These are phyloP conservation scores for Coleophoma cylindrospora DNA, from an alignment of 2,329 filamentous ascomycete species.

Conservation along the genomic window DNA sequence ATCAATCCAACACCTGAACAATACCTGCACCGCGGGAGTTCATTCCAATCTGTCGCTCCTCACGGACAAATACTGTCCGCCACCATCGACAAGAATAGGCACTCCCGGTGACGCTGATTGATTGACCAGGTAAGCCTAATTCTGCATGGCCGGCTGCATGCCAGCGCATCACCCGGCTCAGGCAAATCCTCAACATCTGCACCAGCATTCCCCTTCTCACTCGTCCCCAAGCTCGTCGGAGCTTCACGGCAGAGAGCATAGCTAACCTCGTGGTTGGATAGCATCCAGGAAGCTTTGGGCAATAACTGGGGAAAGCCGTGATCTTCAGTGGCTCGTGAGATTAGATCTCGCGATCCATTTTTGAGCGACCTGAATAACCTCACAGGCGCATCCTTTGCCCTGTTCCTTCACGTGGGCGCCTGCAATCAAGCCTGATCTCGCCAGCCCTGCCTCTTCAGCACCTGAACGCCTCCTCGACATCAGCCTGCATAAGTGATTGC, in stretches of 20 bases:
- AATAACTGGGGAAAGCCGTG: slow-evolving; percentile 19
- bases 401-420: slow-evolving; percentile 22
- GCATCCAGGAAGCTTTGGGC: slow-evolving; percentile 11
- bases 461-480: slow-evolving; percentile 36
- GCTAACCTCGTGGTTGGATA: slow-evolving; percentile 28
- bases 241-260: slow-evolving; percentile 17
- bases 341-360: slow-evolving; percentile 14
- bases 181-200: slow-evolving; percentile 19
- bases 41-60: slow-evolving; percentile 9
- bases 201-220: slow-evolving; percentile 21
- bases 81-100: slow-evolving; percentile 19
- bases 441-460: slow-evolving; percentile 33
- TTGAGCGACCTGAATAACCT: slow-evolving; percentile 20
- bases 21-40: slow-evolving; percentile 10
- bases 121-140: slow-evolving; percentile 26
- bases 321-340: slow-evolving; percentile 18
- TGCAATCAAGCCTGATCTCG: slow-evolving; percentile 20
- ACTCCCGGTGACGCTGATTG: slow-evolving; percentile 22
- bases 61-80: slow-evolving; percentile 13
- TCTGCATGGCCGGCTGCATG: slow-evolving; percentile 24
- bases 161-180: slow-evolving; percentile 28
- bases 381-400: slow-evolving; percentile 18
- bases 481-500: slow-evolving; percentile 56
- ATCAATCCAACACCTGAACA: slow-evolving; percentile 8
- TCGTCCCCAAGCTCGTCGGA: slow-evolving; percentile 16